Percentiles rank a stretch among this genome's conserved stretches.
Conservation (phyloP, 192 early-diverging fungal genomes). For the Coemansia sp. region DNA sequence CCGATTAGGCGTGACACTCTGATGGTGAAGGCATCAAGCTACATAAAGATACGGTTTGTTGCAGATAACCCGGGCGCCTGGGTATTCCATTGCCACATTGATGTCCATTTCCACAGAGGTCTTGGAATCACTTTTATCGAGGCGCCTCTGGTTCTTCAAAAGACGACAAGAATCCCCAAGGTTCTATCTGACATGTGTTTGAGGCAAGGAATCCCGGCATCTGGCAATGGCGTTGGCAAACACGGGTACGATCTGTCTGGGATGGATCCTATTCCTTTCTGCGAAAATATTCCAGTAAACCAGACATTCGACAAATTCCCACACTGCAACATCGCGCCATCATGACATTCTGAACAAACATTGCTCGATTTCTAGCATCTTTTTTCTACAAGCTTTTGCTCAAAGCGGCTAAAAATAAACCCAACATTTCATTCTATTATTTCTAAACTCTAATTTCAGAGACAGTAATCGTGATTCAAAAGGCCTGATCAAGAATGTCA, state of each 20-base stretch:
- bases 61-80: constrained; percentile 83
- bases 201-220: constrained; percentile 44
- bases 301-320: constrained; percentile 3
- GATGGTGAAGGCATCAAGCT: constrained; percentile 57
- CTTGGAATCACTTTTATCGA: constrained; percentile 70
- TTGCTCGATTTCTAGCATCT: too few species aligned
- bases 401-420: too few species aligned
- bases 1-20: constrained; percentile 71
- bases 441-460: too few species aligned
- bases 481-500: too few species aligned
- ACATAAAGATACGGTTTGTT: constrained; percentile 66
- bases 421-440: too few species aligned
- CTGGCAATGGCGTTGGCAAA: constrained; percentile 75
- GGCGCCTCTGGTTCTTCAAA: constrained; percentile 63
- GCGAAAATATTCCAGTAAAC: not conserved
- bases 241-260: constrained; percentile 63
- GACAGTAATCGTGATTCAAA: too few species aligned
- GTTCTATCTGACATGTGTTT: constrained; percentile 35
- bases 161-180: constrained; percentile 52
- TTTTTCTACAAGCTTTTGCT: too few species aligned
- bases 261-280: constrained; percentile 5
- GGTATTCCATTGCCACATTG: constrained; percentile 74
- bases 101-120: constrained; percentile 62
- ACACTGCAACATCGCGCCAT: not conserved
- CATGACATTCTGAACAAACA: not conserved